Percentiles rank a stretch among this genome's conserved stretches.
phyloP scores from a whole-genome alignment of 768 basidiomycete genomes.

The Crassisporium funariophilum region DNA sequence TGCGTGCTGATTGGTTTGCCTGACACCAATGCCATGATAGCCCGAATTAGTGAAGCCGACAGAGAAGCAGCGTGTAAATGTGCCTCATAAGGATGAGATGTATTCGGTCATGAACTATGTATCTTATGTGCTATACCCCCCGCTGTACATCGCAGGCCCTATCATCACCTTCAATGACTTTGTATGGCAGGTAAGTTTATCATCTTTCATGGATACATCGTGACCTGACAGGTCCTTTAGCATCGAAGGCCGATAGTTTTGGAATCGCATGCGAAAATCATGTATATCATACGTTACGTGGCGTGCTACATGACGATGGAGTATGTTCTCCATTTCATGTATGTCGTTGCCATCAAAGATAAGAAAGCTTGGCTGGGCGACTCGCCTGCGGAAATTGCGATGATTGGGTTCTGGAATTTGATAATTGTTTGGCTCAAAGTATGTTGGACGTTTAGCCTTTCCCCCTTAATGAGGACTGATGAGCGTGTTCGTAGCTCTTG shows the following conservation, averaged over 20 bases:
- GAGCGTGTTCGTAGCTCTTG: constrained; percentile 61
- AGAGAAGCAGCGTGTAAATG: constrained; percentile 62
- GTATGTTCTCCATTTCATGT: constrained; percentile 89
- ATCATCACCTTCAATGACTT: constrained; percentile 97
- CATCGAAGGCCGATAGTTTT: constrained; percentile 60
- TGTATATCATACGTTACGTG: constrained; percentile 74
- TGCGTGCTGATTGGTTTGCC: background rate
- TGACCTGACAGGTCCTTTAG: constrained; percentile 34
- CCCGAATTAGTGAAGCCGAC: constrained; percentile 29
- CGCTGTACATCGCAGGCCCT: constrained; percentile 94
- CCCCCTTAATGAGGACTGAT: background rate
- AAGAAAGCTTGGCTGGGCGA: constrained; percentile 78
- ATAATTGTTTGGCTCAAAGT: constrained; percentile 97
- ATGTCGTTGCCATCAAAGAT: constrained; percentile 96
- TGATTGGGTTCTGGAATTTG: constrained; percentile 98
- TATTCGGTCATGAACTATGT: constrained; percentile 79
- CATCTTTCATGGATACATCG: background rate
- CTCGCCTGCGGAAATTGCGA: constrained; percentile 77
- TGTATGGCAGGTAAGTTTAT: constrained; percentile 76
- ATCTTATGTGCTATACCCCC: constrained; percentile 87
- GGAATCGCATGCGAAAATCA: constrained; percentile 35
- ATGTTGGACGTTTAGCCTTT: constrained; percentile 15
- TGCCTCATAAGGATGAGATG: constrained; percentile 53
- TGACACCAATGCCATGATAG: constrained; percentile 8
- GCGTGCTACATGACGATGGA: constrained; percentile 84